These are phyloP conservation scores for Pyropia yezoensis DNA, from an alignment of 23 red algal species.

Conservation along the genomic window DNA sequence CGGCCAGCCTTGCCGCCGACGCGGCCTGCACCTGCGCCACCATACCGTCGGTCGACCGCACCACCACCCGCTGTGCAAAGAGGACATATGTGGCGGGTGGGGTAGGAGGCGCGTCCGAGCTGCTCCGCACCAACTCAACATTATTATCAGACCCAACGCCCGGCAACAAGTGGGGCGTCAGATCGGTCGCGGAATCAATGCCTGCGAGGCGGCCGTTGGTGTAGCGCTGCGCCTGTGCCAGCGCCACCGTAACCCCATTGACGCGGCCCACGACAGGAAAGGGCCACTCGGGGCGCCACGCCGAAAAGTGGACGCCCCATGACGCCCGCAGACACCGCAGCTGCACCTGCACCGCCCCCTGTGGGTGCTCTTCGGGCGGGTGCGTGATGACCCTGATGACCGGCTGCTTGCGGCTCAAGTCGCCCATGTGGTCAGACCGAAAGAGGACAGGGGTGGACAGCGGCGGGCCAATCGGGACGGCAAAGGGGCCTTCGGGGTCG, in stretches of 20 bases:
- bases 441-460: too few species aligned
- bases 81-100: not conserved
- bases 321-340: conserved; percentile 42
- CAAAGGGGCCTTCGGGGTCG: too few species aligned
- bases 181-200: conserved; percentile 48
- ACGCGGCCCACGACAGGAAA: conserved; percentile 40
- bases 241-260: conserved; percentile 40
- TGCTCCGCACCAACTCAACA: not conserved
- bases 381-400: too few species aligned
- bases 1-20: not conserved
- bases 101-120: not conserved
- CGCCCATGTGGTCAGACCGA: too few species aligned
- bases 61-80: conserved; percentile 22
- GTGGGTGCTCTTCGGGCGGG: too few species aligned
- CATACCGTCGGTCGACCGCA: not conserved
- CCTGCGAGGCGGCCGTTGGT: conserved; percentile 65
- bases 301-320: conserved; percentile 7
- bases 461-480: too few species aligned
- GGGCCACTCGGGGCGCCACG: conserved; percentile 52
- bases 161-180: conserved; percentile 4
- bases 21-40: not conserved
- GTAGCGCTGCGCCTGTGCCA: conserved; percentile 67
- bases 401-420: too few species aligned
- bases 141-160: not conserved
- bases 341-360: conserved; percentile 22